Evolutionary conservation across 108 stramenopile genomes (phyloP).

Genomic region (Skeletonema grethae): DNA sequence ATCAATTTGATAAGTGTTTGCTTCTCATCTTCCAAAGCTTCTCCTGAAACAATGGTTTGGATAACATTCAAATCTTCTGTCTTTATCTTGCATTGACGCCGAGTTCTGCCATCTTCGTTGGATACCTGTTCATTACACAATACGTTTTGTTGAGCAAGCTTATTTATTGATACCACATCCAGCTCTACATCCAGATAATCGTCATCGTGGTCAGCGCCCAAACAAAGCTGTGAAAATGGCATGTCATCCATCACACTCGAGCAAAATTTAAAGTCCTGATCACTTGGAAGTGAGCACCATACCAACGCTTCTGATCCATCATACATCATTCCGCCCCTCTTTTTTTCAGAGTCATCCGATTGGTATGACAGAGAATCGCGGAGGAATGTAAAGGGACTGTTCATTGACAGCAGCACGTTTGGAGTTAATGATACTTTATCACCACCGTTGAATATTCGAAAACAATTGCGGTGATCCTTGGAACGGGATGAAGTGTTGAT

Average conservation of each 20-base stretch:
- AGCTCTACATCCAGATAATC: slow-evolving; percentile 1
- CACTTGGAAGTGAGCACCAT: slow-evolving; percentile 1
- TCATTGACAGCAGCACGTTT: background rate
- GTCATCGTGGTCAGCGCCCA: background rate
- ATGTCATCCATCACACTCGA: slow-evolving; percentile 1
- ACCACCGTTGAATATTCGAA: background rate
- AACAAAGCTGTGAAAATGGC: background rate
- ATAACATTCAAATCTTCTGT: background rate
- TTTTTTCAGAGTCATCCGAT: background rate
- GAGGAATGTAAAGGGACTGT: background rate
- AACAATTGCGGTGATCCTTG: background rate
- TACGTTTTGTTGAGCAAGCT: background rate
- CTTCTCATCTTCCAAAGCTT: background rate
- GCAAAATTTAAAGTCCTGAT: background rate
- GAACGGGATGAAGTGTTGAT: background rate
- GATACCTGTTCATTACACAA: background rate
- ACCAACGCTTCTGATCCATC: slow-evolving; percentile 5
- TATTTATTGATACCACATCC: background rate
- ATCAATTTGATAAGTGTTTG: slow-evolving; percentile 1
- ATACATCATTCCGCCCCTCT: slow-evolving; percentile 1
- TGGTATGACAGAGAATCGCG: background rate
- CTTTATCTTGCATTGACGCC: background rate
- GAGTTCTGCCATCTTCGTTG: background rate
- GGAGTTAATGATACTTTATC: background rate
- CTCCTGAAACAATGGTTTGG: background rate